These are phyloP conservation scores for Stagonosporopsis cucurbitacearum DNA, from an alignment of 2,329 filamentous ascomycete genomes.

Conservation along the genomic window DNA sequence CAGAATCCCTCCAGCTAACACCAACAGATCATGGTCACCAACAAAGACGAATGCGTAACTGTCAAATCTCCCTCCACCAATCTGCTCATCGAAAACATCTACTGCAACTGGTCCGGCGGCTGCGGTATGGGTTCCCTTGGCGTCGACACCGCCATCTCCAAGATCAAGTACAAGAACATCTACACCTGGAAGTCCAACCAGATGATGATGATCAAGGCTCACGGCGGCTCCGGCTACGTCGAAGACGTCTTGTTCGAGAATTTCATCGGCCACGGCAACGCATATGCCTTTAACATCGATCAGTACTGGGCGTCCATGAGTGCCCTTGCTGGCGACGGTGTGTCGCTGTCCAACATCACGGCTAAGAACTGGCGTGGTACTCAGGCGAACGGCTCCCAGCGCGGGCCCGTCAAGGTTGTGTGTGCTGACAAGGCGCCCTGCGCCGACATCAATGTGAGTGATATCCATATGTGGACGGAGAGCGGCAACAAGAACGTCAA, in stretches of 20 bases:
- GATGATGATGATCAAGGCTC: conserved; percentile 69
- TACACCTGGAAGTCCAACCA: conserved; percentile 67
- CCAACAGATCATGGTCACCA: conserved; percentile 60
- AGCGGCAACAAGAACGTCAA: conserved; percentile 52
- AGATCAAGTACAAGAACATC: conserved; percentile 62
- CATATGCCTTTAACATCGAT: conserved; percentile 64
- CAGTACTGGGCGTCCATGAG: conserved; percentile 59
- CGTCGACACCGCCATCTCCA: conserved; percentile 57
- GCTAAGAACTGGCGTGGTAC: conserved; percentile 65
- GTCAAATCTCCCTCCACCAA: conserved; percentile 59
- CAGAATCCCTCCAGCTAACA: not conserved
- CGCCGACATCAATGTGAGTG: conserved; percentile 57
- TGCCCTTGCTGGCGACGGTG: conserved; percentile 56
- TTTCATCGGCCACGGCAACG: conserved; percentile 66
- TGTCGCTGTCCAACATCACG: conserved; percentile 60
- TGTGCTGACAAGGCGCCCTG: conserved; percentile 61
- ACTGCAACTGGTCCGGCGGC: conserved; percentile 68
- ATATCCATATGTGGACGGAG: conserved; percentile 63
- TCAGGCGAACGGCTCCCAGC: conserved; percentile 55
- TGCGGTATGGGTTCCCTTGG: conserved; percentile 65
- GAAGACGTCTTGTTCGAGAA: conserved; percentile 61
- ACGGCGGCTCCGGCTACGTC: conserved; percentile 63
- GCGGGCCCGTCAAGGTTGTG: conserved; percentile 61
- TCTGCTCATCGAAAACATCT: conserved; percentile 65
- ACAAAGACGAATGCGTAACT: conserved; percentile 68